A percentile compares a stretch with the other conserved stretches of the same genome.
phyloP scores from a whole-genome alignment of 345 rosid species.

The Linum lewisii region DNA sequence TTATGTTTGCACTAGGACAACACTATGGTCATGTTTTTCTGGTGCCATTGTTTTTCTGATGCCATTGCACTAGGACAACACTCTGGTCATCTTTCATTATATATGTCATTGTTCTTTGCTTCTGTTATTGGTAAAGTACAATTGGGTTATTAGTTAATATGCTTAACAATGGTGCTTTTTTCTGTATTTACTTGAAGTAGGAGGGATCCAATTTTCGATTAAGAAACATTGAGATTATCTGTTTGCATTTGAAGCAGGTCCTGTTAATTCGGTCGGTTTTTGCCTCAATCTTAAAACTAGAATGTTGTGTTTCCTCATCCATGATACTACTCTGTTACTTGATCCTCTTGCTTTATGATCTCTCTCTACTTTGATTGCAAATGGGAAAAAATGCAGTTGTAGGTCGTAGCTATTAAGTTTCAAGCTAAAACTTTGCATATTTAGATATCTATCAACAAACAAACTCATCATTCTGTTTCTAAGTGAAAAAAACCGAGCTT shows the following conservation, averaged over 20 bases:
- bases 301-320: not conserved
- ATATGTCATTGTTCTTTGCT: not conserved
- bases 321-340: not conserved
- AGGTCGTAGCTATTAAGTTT: not conserved
- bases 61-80: too few relatives aligned
- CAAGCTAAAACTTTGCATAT: not conserved
- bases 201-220: constrained; percentile 11
- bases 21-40: too few relatives aligned
- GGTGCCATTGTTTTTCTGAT: too few relatives aligned
- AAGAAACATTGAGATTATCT: constrained; percentile 20
- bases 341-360: not conserved
- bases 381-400: too few relatives aligned
- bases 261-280: constrained; percentile 13
- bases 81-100: too few relatives aligned
- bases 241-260: constrained; percentile 27
- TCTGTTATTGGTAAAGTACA: not conserved
- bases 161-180: constrained; percentile 9
- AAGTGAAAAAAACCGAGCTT: too few relatives aligned
- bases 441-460: not conserved
- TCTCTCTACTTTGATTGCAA: not conserved
- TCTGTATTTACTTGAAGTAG: constrained; percentile 12
- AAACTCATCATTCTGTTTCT: too few relatives aligned
- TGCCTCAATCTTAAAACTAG: not conserved
- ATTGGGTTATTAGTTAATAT: constrained; percentile 8
- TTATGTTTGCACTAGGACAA: too few relatives aligned